These are phyloP conservation scores for Lentinula sp. DNA, from an alignment of 768 basidiomycete genomes.

Conservation along the genomic window DNA sequence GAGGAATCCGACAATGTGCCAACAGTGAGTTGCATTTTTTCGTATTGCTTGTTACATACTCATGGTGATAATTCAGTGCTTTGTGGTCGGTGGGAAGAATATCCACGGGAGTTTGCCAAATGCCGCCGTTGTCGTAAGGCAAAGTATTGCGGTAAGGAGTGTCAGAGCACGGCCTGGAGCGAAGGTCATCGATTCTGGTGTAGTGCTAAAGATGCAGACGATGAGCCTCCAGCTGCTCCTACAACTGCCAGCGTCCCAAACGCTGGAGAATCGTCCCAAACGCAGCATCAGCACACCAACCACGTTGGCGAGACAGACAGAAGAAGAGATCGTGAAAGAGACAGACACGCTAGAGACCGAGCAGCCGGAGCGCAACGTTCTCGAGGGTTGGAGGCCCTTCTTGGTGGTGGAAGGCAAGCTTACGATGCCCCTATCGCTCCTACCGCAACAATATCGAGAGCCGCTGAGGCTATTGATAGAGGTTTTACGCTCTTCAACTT, in stretches of 20 bases:
- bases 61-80: conserved; percentile 49
- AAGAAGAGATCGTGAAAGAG: conserved; percentile 3
- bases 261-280: background rate
- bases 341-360: background rate
- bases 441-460: background rate
- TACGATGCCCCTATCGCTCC: background rate
- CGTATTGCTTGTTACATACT: background rate
- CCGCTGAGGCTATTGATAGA: background rate
- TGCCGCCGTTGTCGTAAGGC: conserved; percentile 94
- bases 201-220: conserved; percentile 41
- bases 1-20: conserved; percentile 95
- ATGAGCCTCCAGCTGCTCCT: conserved; percentile 25
- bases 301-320: background rate
- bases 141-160: conserved; percentile 97
- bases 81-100: conserved; percentile 91
- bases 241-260: background rate
- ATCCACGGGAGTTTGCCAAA: conserved; percentile 94
- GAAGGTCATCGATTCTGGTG: conserved; percentile 97
- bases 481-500: background rate
- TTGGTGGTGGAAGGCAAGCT: background rate
- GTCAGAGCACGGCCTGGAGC: conserved; percentile 94
- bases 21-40: conserved; percentile 58
- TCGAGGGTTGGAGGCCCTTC: background rate
- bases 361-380: background rate
- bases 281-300: background rate